Evolutionary conservation across 306 rosid genomes (phyloP).

Genomic region (Elaeagnus macrophylla): DNA sequence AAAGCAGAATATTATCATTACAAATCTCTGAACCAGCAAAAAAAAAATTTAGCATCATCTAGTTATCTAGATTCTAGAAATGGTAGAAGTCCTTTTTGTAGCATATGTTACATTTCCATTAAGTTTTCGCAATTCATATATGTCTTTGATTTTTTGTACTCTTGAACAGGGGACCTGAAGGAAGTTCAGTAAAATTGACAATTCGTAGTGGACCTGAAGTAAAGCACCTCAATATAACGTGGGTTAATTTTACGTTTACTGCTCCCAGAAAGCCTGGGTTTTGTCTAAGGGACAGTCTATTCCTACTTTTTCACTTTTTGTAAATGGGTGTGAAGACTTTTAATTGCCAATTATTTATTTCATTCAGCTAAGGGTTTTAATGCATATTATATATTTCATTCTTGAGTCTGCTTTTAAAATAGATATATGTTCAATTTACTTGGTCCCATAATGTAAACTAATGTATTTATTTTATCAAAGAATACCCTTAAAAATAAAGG

Average conservation of each 20-base stretch:
- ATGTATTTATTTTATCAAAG: too few relatives aligned
- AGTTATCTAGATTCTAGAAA: too few relatives aligned
- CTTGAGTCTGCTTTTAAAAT: not conserved
- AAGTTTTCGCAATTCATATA: constrained; percentile 12
- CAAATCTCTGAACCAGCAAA: too few relatives aligned
- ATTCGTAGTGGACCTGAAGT: constrained; percentile 64
- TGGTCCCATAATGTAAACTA: too few relatives aligned
- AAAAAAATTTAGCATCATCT: too few relatives aligned
- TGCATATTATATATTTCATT: not conserved
- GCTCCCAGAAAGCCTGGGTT: not conserved
- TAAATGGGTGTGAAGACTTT: not conserved
- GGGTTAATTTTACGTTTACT: constrained; percentile 21
- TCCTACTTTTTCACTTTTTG: not conserved
- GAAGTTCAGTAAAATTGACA: constrained; percentile 75
- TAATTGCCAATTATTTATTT: not conserved
- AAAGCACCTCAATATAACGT: constrained; percentile 59
- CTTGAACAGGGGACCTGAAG: constrained; percentile 78
- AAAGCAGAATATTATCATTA: too few relatives aligned
- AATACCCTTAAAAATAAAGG: too few relatives aligned
- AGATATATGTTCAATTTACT: not conserved
- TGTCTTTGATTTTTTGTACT: constrained; percentile 24
- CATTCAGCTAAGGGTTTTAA: not conserved
- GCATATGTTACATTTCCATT: not conserved
- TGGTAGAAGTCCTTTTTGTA: not conserved
- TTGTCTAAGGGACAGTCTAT: not conserved